These are phyloP conservation scores for Sporothrix brasiliensis DNA, from an alignment of 2,329 filamentous ascomycete genomes.

Conservation along the genomic window DNA sequence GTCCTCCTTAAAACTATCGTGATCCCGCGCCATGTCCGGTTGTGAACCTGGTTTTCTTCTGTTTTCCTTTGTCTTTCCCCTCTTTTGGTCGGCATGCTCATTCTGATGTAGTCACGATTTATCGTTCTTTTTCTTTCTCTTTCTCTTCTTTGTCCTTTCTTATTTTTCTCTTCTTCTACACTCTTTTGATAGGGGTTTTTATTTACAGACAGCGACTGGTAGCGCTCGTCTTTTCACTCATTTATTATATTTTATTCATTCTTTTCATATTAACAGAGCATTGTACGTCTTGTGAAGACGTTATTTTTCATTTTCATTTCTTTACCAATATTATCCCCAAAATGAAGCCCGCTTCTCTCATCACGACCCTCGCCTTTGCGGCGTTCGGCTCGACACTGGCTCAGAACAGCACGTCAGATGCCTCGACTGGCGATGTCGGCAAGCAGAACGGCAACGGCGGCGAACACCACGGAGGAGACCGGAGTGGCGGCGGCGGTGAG, in stretches of 20 bases:
- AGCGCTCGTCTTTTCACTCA: constrained; percentile 25
- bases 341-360: constrained; percentile 16
- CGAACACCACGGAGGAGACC: constrained; percentile 35
- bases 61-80: not conserved
- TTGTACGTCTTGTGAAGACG: not conserved
- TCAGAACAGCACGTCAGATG: constrained; percentile 33
- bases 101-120: constrained; percentile 8
- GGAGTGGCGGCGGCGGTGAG: constrained; percentile 28
- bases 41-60: not conserved
- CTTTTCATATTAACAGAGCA: not conserved
- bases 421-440: not conserved
- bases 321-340: not conserved
- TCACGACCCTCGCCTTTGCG: constrained; percentile 36
- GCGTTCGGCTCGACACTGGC: constrained; percentile 38
- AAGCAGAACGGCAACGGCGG: not conserved
- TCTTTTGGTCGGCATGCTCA: constrained; percentile 8
- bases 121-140: not conserved
- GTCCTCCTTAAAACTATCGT: constrained; percentile 9
- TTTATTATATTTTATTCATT: not conserved
- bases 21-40: not conserved
- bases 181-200: constrained; percentile 28
- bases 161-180: constrained; percentile 21
- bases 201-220: constrained; percentile 27
- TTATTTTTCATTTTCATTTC: not conserved
- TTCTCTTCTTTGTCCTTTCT: not conserved